Evolutionary conservation across 1,139 yeast species (phyloP).

Genomic region (Candida smagusa): DNA sequence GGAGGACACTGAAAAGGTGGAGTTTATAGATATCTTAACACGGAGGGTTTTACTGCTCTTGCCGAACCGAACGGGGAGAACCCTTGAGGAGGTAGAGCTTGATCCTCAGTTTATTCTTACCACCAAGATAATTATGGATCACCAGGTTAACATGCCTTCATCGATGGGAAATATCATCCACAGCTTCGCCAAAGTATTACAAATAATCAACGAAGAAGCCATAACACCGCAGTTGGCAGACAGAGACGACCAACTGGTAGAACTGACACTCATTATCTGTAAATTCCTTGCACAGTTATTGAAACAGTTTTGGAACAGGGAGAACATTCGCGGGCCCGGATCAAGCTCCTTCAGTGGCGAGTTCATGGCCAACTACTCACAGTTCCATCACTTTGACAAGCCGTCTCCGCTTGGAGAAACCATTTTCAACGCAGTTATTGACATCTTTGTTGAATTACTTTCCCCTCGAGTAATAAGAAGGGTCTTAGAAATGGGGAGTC

Average conservation of each 20-base stretch:
- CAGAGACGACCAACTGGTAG: conserved; percentile 25
- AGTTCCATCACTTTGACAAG: conserved; percentile 13
- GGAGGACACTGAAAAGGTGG: conserved; percentile 9
- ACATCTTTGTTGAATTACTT: conserved; percentile 11
- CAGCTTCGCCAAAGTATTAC: conserved; percentile 24
- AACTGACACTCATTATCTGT: conserved; percentile 33
- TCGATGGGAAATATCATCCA: conserved; percentile 21
- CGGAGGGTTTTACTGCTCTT: conserved; percentile 33
- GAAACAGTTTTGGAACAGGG: conserved; percentile 27
- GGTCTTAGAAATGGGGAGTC: conserved; percentile 13
- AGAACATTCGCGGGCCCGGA: conserved; percentile 7
- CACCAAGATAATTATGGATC: conserved; percentile 27
- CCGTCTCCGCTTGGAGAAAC: conserved; percentile 10
- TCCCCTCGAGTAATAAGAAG: conserved; percentile 13
- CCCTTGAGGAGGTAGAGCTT: conserved; percentile 42
- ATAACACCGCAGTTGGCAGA: conserved; percentile 24
- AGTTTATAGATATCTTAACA: conserved; percentile 14
- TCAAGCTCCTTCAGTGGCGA: conserved; percentile 8
- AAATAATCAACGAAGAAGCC: conserved; percentile 28
- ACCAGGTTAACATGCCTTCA: conserved; percentile 14
- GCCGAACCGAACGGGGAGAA: conserved; percentile 39
- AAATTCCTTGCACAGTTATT: conserved; percentile 31
- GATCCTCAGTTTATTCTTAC: conserved; percentile 39
- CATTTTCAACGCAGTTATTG: conserved; percentile 9
- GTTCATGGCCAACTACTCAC: conserved; percentile 13